Percentiles rank a stretch among this genome's conserved stretches.
Evolutionary conservation across 2,329 filamentous ascomycete species (phyloP).

Genomic region (Grosmannia serpens): DNA sequence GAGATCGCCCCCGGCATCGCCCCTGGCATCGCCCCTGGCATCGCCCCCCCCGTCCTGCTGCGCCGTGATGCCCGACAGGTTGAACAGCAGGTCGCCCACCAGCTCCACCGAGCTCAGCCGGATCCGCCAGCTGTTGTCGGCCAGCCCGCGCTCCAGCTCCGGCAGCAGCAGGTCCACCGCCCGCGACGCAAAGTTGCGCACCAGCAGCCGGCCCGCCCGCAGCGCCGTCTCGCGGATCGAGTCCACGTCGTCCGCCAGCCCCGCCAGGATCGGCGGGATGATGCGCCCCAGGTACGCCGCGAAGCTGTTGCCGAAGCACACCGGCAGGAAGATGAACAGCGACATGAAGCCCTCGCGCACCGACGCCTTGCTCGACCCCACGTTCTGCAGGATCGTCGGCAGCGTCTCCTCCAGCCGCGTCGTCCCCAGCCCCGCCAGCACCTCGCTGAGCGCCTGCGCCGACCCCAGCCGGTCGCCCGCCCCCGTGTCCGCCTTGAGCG

Average conservation of each 20-base stretch:
- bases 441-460: slow-evolving; percentile 90
- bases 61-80: slow-evolving; percentile 84
- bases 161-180: slow-evolving; percentile 89
- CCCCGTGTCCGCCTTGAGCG: slow-evolving; percentile 91
- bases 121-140: slow-evolving; percentile 96
- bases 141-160: slow-evolving; percentile 88
- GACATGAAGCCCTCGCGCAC: slow-evolving; percentile 99
- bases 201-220: slow-evolving; percentile 81
- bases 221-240: slow-evolving; percentile 95
- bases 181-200: slow-evolving; percentile 96
- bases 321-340: slow-evolving; percentile 95
- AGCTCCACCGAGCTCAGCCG: slow-evolving; percentile 96
- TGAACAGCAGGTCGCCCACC: slow-evolving; percentile 93
- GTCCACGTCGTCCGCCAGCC: slow-evolving; percentile 90
- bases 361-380: slow-evolving; percentile 77
- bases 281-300: slow-evolving; percentile 91
- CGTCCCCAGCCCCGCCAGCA: slow-evolving; percentile 88
- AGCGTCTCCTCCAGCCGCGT: slow-evolving; percentile 87
- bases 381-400: slow-evolving; percentile 92
- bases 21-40: slow-evolving; percentile 59
- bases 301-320: slow-evolving; percentile 98
- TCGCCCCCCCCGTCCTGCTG: slow-evolving; percentile 55
- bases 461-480: slow-evolving; percentile 93
- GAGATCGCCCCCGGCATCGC: too few relatives aligned
- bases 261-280: slow-evolving; percentile 87